These are phyloP conservation scores for Mycena metata DNA, from an alignment of 768 basidiomycete species.

Conservation along the genomic window DNA sequence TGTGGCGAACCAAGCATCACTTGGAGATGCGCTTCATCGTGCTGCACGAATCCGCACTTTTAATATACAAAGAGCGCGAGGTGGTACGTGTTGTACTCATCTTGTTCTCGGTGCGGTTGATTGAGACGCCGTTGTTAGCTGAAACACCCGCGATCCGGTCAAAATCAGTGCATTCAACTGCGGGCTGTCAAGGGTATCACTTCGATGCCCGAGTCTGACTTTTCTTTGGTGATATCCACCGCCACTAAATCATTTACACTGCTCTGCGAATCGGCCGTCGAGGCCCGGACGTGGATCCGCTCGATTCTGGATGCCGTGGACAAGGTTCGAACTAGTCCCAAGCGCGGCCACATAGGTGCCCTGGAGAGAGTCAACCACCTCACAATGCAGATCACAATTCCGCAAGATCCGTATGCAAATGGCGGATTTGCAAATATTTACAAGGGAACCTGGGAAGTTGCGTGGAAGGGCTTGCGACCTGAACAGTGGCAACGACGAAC, in stretches of 20 bases:
- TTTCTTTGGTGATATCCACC: neutral
- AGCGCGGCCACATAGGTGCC: neutral
- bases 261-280: neutral
- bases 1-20: slow-evolving; percentile 4
- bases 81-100: neutral
- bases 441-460: slow-evolving; percentile 13
- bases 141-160: neutral
- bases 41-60: slow-evolving; percentile 5
- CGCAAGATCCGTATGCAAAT: slow-evolving; percentile 1
- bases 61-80: neutral
- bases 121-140: neutral
- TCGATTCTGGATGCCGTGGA: neutral
- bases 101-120: too few relatives aligned
- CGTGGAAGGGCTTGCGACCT: neutral
- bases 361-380: slow-evolving; percentile 22
- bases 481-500: slow-evolving; percentile 4
- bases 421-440: slow-evolving; percentile 24
- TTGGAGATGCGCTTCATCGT: slow-evolving; percentile 5
- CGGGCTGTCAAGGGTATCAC: neutral
- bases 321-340: neutral
- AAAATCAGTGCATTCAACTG: slow-evolving; percentile 20
- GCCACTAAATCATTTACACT: neutral
- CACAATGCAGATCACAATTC: slow-evolving; percentile 16
- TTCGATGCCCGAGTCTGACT: neutral
- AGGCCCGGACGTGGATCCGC: neutral